Base-by-base conservation (phyloP, 371 early-diverging fungal genomes). In the Lichtheimia ramosa region DNA sequence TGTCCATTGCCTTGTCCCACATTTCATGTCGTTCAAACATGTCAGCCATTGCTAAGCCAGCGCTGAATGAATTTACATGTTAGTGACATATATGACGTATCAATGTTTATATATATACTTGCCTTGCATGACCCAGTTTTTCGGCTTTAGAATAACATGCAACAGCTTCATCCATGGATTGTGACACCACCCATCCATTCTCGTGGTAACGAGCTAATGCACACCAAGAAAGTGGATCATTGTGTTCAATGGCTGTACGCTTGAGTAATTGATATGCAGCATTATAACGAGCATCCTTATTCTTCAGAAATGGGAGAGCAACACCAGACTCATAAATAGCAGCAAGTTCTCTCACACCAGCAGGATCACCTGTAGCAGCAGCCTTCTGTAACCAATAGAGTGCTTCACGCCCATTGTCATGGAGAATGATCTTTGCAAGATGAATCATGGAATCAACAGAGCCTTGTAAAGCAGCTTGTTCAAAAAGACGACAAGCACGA, bases 381-480 rank as follows among this genome's bases (percentile, higher is more conserved):
- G 61, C 65, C 27, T 23, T 23, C 14, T 56, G 20, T 2, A 65
- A 52, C 65, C 65, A 65, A 40, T 56, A 40, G 16, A 56, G 48
- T 4, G 61, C 65, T 15, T 60, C 43, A 15, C 59, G 46, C 14
- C 16, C 48, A 27, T 43, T 42, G 18, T 40, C 24, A 24, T 34
- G 14, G 7, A 66, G 59, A 34, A 73, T 39, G 3, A 75, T 55
- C 5, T 59, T 59, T 8, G 68, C 71, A 10, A 78, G 63, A 13
- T 58, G 48, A 1, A 71, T 63, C 73, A 75, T 78, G 3, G 81
- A 74, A 1, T 68, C 70, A 2, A 71, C 42, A 15, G 71, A 51
- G 10, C 69, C 68, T 49, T 76, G 64, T 5, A 56, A 40, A n/a
- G 87, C 79, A 5, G 83, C 75, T 40, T 65, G 60, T 25, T 59